Percentiles rank a stretch among this genome's conserved stretches.
These are phyloP conservation scores for Protoeuglena noctilucae DNA, from an alignment of 139 green algal species.

Conservation along the genomic window DNA sequence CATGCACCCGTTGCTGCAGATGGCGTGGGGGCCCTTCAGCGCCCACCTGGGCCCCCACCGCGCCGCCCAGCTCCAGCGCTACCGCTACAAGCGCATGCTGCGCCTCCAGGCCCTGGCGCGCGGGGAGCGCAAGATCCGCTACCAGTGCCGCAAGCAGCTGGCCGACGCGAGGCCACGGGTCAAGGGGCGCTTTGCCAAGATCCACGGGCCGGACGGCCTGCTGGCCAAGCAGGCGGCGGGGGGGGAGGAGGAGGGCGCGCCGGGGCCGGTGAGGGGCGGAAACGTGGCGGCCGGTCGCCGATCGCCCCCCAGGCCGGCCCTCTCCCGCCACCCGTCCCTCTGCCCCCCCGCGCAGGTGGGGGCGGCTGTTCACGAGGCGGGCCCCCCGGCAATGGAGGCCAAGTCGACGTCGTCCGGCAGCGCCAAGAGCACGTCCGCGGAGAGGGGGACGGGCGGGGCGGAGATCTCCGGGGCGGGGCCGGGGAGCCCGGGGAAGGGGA, in stretches of 20 bases:
- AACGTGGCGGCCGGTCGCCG: background rate
- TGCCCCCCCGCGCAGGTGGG: background rate
- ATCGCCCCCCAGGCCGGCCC: background rate
- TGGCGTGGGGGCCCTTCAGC: no score
- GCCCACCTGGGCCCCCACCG: background rate
- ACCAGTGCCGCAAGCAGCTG: slow-evolving; percentile 29
- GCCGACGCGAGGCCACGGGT: slow-evolving; percentile 19
- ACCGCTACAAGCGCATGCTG: slow-evolving; percentile 6
- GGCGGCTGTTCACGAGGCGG: no score
- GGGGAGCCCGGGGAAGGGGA: no score
- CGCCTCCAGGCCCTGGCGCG: background rate
- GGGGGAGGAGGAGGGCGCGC: background rate
- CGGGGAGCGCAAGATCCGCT: slow-evolving; percentile 17
- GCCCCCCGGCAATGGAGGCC: no score
- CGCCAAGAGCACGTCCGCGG: no score
- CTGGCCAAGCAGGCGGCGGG: background rate
- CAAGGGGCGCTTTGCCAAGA: slow-evolving; percentile 23
- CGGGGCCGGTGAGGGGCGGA: background rate
- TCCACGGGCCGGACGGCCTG: background rate
- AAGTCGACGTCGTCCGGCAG: no score
- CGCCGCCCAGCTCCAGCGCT: slow-evolving; percentile 6
- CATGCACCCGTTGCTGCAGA: no score
- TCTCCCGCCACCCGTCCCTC: background rate
- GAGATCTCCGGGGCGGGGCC: no score
- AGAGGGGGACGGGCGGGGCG: no score